Percentiles rank a stretch among this genome's conserved stretches.
phyloP scores from a whole-genome alignment of 352 stramenopile genomes.

The Pythium phragmiticola region DNA sequence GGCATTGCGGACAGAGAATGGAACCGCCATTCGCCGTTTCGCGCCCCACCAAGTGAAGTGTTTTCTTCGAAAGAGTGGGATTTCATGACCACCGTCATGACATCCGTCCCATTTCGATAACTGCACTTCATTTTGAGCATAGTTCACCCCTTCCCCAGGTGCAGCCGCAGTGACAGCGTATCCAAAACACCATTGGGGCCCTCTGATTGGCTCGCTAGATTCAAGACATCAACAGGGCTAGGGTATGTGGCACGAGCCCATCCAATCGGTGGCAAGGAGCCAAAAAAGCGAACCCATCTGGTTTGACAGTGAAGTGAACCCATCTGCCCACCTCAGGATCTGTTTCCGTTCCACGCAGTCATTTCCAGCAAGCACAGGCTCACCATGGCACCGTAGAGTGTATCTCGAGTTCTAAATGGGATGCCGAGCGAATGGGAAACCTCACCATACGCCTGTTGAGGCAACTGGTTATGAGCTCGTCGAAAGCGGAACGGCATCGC shows the following conservation, averaged over 20 bases:
- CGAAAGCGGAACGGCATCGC: background rate
- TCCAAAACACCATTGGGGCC: slow-evolving; percentile 1
- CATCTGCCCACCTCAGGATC: slow-evolving; percentile 1
- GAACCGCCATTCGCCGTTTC: too few species aligned
- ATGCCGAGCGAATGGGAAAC: too few species aligned
- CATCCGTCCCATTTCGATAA: background rate
- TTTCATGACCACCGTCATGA: slow-evolving; percentile 3
- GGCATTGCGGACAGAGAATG: background rate
- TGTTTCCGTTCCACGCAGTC: slow-evolving; percentile 12
- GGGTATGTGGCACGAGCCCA: slow-evolving; percentile 9
- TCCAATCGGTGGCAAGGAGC: slow-evolving; percentile 5
- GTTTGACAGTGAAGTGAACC: slow-evolving; percentile 6
- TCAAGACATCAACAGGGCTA: background rate
- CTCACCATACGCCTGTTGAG: background rate
- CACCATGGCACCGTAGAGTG: too few species aligned
- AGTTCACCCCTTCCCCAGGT: background rate
- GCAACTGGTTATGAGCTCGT: background rate
- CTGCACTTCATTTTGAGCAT: background rate
- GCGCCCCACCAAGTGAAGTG: slow-evolving; percentile 14
- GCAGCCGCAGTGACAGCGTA: background rate
- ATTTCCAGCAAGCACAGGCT: background rate
- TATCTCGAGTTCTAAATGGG: background rate
- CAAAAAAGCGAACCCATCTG: slow-evolving; percentile 15
- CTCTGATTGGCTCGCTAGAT: slow-evolving; percentile 3
- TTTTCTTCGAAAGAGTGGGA: slow-evolving; percentile 24